A percentile compares a stretch with the other conserved stretches of the same genome.
Conservation (phyloP, 2,329 filamentous ascomycete species). For the Cyclaneusma minus region DNA sequence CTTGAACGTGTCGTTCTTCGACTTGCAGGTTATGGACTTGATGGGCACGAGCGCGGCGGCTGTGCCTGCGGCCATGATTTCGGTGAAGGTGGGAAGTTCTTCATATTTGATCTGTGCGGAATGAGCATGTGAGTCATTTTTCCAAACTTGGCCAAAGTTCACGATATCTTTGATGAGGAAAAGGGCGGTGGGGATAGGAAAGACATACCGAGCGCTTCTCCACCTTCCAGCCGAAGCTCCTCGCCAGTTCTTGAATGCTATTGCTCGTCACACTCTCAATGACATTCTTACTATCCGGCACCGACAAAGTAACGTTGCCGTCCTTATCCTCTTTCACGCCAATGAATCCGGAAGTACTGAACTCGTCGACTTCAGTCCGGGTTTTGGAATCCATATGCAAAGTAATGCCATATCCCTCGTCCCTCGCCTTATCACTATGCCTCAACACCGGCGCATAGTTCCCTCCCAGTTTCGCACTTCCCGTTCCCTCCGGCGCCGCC, state of each 20-base stretch:
- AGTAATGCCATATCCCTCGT: conserved; percentile 81
- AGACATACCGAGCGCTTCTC: conserved; percentile 51
- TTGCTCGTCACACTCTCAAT: conserved; percentile 79
- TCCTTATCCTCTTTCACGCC: conserved; percentile 47
- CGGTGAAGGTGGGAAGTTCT: conserved; percentile 44
- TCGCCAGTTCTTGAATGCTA: conserved; percentile 60
- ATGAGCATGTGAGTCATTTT: not conserved
- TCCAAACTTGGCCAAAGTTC: not conserved
- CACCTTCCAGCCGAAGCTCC: conserved; percentile 68
- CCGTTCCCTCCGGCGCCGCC: conserved; percentile 78
- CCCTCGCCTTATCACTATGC: conserved; percentile 68
- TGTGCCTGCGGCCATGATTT: conserved; percentile 85
- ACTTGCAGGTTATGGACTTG: conserved; percentile 66
- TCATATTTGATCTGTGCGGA: conserved; percentile 45
- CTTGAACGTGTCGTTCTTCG: conserved; percentile 31
- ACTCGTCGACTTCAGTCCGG: conserved; percentile 82
- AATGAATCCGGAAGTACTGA: conserved; percentile 87
- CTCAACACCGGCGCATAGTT: conserved; percentile 90
- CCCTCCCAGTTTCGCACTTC: conserved; percentile 84
- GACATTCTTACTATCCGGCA: conserved; percentile 77
- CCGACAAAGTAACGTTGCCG: conserved; percentile 56
- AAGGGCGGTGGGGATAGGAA: conserved; percentile 1
- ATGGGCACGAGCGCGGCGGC: conserved; percentile 86
- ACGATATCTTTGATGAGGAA: too few species aligned
- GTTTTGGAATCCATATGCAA: conserved; percentile 80